Base-by-base conservation (phyloP, 1,284 basidiomycete species). In the Moesziomyces sp. region DNA sequence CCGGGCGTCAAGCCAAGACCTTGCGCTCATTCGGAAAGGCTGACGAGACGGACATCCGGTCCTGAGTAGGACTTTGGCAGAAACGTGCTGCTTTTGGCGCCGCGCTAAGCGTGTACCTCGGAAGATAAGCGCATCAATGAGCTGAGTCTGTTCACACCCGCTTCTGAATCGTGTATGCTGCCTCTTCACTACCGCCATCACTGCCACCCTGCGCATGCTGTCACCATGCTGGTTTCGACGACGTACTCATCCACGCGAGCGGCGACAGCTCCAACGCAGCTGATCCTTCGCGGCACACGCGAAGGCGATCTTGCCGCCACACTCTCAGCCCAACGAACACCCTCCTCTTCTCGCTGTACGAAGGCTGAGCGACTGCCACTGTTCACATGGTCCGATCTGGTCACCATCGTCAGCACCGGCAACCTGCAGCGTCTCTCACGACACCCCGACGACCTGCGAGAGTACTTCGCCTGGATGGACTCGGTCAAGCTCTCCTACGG, bases 391-490 rank as follows among this genome's bases (percentile, higher is more conserved):
- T 11, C 45, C 1, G 9, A 60, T 0, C 50, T 70, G 10, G 13
- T 44, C 7, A 5, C 3, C 14, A 70, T 70, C 30, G 49, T 70
- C 3, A 45, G 52, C 1, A 42, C n/a, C 5, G 66, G 66, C 14
- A 45, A 48, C 18, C 47, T 70, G 6, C 54, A 60, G n/a, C 10
- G 2, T 0, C 51, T 70, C 1, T 45, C 61, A 0, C 61, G 67
- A 0, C 67, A 70, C 21, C 67, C 61, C 2, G 61, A 60, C 3
- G 61, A 60, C 19, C 53, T 70, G 14, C 42, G 53, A 8, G 67
- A 64, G n/a, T 70, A 70, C 45, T 70, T 70, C 38, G 61, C 61
- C 11, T 70, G 67, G 67, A 70, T 65, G 57, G 54, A 64, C 30
- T 42, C 28, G 18, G 38, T 70, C 47, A 59, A 60, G n/a, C n/a